Percentiles rank a stretch among this genome's conserved stretches.
These are phyloP conservation scores for Stemphylium vesicarium DNA, from an alignment of 2,329 filamentous ascomycete species.

Conservation along the genomic window DNA sequence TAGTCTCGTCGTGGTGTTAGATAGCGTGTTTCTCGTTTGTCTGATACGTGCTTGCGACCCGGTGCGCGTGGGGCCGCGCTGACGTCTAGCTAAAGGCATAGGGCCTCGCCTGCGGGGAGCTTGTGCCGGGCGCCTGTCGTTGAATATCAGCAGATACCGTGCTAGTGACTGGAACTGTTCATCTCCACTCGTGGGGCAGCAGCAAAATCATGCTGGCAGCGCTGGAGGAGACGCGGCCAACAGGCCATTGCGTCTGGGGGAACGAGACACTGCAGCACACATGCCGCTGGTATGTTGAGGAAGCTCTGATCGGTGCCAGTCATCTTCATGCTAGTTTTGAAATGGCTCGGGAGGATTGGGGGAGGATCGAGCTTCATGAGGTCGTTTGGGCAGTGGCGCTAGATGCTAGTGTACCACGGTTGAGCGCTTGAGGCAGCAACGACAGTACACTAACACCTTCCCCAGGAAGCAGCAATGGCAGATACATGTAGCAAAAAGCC, in stretches of 20 bases:
- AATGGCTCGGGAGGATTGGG: not conserved
- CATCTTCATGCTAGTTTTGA: not conserved
- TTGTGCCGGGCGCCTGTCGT: slow-evolving; percentile 9
- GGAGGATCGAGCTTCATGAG: not conserved
- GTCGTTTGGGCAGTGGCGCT: slow-evolving; percentile 1
- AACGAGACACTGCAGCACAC: not conserved
- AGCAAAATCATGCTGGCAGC: not conserved
- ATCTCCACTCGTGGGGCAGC: not conserved
- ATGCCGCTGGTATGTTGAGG: not conserved
- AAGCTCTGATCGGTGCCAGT: not conserved
- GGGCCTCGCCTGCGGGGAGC: slow-evolving; percentile 4
- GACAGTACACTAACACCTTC: not conserved
- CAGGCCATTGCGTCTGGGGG: not conserved
- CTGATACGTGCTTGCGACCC: slow-evolving; percentile 1
- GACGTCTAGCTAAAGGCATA: not conserved
- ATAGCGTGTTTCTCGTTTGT: not conserved
- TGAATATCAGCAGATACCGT: not conserved
- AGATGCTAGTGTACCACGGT: slow-evolving; percentile 5
- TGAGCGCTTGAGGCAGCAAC: not conserved
- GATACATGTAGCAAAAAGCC: not conserved
- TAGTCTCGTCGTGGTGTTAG: not conserved
- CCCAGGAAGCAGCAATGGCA: not conserved
- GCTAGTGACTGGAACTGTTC: not conserved
- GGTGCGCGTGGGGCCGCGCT: slow-evolving; percentile 5
- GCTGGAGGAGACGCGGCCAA: not conserved